A percentile compares a stretch with the other conserved stretches of the same genome.
Evolutionary conservation across 495 filamentous ascomycete species (phyloP).

Genomic region (Penicillium alfredii): DNA sequence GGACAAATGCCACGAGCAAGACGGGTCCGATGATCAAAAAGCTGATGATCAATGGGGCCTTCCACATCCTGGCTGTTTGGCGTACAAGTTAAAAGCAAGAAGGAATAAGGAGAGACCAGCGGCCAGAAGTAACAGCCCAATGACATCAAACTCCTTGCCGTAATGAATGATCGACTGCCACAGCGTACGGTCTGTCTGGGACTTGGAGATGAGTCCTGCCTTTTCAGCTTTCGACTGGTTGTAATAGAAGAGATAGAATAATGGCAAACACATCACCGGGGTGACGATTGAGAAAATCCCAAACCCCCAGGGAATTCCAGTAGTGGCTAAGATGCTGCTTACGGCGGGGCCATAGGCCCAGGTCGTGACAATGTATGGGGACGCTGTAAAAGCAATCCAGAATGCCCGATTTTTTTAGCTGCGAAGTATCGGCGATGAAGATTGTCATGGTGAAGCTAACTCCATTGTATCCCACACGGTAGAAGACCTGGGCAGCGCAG

Average conservation of each 20-base stretch:
- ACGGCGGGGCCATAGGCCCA: slow-evolving; percentile 47
- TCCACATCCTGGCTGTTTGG: slow-evolving; percentile 39
- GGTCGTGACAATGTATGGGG: slow-evolving; percentile 56
- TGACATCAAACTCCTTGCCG: slow-evolving; percentile 22
- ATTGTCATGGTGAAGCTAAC: slow-evolving; percentile 45
- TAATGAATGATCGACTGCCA: slow-evolving; percentile 17
- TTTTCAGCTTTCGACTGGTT: slow-evolving; percentile 51
- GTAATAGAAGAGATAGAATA: slow-evolving; percentile 22
- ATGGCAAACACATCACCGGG: slow-evolving; percentile 44
- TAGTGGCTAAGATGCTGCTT: slow-evolving; percentile 35
- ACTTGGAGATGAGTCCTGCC: slow-evolving; percentile 24
- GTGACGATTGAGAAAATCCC: slow-evolving; percentile 54
- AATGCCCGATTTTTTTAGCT: slow-evolving; percentile 52
- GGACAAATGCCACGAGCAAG: slow-evolving; percentile 46
- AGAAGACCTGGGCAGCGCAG: slow-evolving; percentile 46
- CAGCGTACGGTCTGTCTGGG: slow-evolving; percentile 19
- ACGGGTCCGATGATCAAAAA: slow-evolving; percentile 50
- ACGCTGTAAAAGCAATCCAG: slow-evolving; percentile 49
- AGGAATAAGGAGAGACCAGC: slow-evolving; percentile 54
- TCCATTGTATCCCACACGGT: slow-evolving; percentile 45
- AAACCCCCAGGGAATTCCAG: slow-evolving; percentile 55
- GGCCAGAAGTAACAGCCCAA: slow-evolving; percentile 52
- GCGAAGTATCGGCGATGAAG: slow-evolving; percentile 55
- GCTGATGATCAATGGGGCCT: slow-evolving; percentile 41
- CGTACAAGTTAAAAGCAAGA: slow-evolving; percentile 49